Conservation (phyloP, 441 rosid species). For the Pelargonium citronellum region DNA sequence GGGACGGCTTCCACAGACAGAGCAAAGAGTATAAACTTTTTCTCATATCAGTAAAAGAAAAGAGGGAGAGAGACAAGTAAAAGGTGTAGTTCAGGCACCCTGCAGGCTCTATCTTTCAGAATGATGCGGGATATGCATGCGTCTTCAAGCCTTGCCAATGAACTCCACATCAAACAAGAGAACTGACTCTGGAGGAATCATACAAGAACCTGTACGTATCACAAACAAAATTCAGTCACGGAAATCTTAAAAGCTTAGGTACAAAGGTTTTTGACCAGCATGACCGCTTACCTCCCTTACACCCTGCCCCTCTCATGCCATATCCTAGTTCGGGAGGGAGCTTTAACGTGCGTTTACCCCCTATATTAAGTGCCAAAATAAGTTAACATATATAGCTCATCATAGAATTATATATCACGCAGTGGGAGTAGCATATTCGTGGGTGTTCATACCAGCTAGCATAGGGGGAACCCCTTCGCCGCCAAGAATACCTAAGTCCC, state of each 20-base stretch:
- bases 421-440: neutral
- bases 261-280: neutral
- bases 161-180: constrained; percentile 80
- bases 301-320: constrained; percentile 86
- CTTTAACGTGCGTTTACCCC: constrained; percentile 68
- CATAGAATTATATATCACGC: neutral
- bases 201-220: constrained; percentile 62
- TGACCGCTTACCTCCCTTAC: constrained; percentile 64
- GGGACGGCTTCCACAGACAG: too few relatives aligned
- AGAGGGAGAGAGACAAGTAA: too few relatives aligned
- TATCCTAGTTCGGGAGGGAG: constrained; percentile 79
- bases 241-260: neutral
- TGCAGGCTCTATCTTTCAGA: too few relatives aligned
- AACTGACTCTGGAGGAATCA: constrained; percentile 77
- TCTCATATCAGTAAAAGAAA: too few relatives aligned
- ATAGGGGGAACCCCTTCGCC: constrained; percentile 83
- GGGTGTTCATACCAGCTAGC: constrained; percentile 53
- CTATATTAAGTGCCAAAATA: constrained; percentile 26
- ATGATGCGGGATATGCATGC: too few relatives aligned
- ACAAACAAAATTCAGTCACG: neutral
- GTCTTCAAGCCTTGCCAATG: constrained; percentile 57
- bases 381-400: neutral
- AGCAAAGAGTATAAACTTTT: too few relatives aligned
- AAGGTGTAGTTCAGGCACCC: too few relatives aligned
- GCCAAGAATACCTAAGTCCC: constrained; percentile 85